phyloP scores from a whole-genome alignment of 176 grass and related monocot genomes.

The Eremochloa ophiuroides region DNA sequence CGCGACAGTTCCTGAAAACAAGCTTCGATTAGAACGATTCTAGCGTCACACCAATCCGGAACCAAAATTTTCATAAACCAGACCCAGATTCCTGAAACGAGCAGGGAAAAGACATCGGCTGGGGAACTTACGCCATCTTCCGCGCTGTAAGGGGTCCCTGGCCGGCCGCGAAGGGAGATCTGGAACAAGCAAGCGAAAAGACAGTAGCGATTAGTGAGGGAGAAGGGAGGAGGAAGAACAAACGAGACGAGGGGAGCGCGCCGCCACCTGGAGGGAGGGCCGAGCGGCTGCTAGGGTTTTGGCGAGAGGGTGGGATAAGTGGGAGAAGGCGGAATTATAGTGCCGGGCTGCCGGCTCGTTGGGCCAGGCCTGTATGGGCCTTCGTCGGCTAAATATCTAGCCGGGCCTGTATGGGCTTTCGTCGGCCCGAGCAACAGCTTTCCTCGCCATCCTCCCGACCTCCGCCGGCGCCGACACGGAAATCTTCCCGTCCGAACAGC shows the following conservation, averaged over 20 bases:
- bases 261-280: conserved; percentile 10
- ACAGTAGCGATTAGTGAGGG: not conserved
- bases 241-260: not conserved
- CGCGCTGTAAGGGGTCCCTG: not conserved
- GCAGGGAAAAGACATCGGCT: not conserved
- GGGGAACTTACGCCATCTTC: conserved; percentile 24
- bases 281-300: conserved; percentile 22
- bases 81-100: not conserved
- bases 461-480: too few relatives aligned
- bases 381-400: not conserved
- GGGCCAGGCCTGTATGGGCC: not conserved
- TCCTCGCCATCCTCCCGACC: too few relatives aligned
- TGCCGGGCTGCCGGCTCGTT: not conserved
- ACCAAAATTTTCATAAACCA: not conserved
- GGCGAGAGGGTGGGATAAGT: not conserved
- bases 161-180: not conserved
- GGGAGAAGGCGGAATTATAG: not conserved
- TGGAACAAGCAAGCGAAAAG: not conserved
- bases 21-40: not conserved
- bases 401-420: too few relatives aligned
- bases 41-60: not conserved
- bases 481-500: too few relatives aligned
- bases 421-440: too few relatives aligned
- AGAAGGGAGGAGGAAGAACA: not conserved
- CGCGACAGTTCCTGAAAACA: not conserved